A percentile compares a stretch with the other conserved stretches of the same genome.
phyloP scores from a whole-genome alignment of 495 filamentous ascomycete species.

The Penicillium lividum region DNA sequence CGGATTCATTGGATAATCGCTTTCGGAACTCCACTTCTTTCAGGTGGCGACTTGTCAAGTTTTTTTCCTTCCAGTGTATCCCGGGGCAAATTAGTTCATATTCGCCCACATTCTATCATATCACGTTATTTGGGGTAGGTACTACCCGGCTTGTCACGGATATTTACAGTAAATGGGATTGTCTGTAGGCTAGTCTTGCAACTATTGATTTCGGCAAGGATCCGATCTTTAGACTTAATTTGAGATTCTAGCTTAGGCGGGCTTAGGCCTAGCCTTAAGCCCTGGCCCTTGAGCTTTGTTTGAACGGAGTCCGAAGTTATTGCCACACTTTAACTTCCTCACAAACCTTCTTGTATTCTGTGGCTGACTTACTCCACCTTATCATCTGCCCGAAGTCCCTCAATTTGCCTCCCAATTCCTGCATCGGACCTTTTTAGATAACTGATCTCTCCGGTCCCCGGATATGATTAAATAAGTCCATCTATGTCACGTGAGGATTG shows the following conservation, averaged over 20 bases:
- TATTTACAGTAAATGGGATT: background rate
- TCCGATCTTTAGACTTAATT: background rate
- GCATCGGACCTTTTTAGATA: background rate
- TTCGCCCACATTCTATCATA: background rate
- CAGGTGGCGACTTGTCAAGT: slow-evolving; percentile 1
- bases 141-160: background rate
- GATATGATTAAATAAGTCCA: background rate
- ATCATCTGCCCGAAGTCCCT: background rate
- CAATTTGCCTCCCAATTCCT: background rate
- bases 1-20: slow-evolving; percentile 19
- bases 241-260: background rate
- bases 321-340: background rate
- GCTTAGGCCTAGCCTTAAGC: background rate
- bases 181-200: background rate
- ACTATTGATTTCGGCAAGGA: background rate
- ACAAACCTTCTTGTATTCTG: background rate
- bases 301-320: background rate
- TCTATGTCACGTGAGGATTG: background rate
- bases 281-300: background rate
- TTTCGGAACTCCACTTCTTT: slow-evolving; percentile 15
- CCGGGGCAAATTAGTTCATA: background rate
- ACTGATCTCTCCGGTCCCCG: background rate
- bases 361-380: background rate
- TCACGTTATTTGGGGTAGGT: background rate
- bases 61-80: background rate